Evolutionary conservation across 2,329 filamentous ascomycete species (phyloP).

Genomic region (Didymella pomorum): DNA sequence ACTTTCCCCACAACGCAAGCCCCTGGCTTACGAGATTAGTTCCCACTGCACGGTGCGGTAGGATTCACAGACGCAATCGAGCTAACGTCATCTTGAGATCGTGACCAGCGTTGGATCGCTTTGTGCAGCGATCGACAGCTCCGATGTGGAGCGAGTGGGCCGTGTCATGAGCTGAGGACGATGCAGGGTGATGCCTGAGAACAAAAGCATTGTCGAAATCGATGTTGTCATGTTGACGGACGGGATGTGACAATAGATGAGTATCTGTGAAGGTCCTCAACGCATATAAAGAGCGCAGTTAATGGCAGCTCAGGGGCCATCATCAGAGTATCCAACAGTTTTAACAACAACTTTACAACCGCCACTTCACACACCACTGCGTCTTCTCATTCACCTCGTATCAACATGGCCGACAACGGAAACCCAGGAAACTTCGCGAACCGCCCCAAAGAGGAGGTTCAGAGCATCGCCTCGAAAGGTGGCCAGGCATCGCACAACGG

Average conservation of each 20-base stretch:
- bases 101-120: slow-evolving; percentile 3
- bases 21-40: neutral
- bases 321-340: neutral
- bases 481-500: slow-evolving; percentile 49
- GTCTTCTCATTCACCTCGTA: neutral
- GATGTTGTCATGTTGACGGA: slow-evolving; percentile 1
- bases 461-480: slow-evolving; percentile 56
- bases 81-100: slow-evolving; percentile 4
- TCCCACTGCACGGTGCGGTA: neutral
- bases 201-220: neutral
- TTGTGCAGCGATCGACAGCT: neutral
- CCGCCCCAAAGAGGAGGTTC: slow-evolving; percentile 57
- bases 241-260: neutral
- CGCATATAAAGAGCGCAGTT: neutral
- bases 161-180: neutral
- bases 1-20: slow-evolving; percentile 1
- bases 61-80: neutral
- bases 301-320: neutral
- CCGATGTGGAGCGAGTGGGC: neutral
- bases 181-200: neutral
- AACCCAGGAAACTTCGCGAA: slow-evolving; percentile 62
- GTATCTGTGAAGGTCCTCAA: neutral
- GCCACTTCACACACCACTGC: too few relatives aligned
- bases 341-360: neutral
- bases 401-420: slow-evolving; percentile 48